Conservation (phyloP, 768 basidiomycete species). For the Hemileccinum rubropunctum region DNA sequence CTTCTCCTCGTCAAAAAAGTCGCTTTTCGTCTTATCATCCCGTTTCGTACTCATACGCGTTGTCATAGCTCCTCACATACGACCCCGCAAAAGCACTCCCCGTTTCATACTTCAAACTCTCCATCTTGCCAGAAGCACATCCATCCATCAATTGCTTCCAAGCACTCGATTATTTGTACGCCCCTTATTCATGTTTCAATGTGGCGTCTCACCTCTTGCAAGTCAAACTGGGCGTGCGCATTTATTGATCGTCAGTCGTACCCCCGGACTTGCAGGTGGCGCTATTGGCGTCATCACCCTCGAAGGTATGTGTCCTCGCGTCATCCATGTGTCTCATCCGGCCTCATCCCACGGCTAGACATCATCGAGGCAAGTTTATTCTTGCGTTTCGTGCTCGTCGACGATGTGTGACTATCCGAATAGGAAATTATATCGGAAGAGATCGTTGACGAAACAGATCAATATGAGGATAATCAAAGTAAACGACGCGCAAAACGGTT, state of each 20-base stretch:
- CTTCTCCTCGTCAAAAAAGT: conserved; percentile 84
- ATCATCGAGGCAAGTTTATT: conserved; percentile 57
- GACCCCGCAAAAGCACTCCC: conserved; percentile 79
- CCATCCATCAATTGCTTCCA: conserved; percentile 93
- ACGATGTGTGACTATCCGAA: conserved; percentile 10
- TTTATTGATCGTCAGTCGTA: conserved; percentile 78
- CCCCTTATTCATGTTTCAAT: background rate
- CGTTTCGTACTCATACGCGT: background rate
- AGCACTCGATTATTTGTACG: conserved; percentile 88
- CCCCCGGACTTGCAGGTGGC: conserved; percentile 80
- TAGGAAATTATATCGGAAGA: conserved; percentile 95
- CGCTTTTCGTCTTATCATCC: background rate
- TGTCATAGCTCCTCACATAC: conserved; percentile 72
- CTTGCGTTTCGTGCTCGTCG: background rate
- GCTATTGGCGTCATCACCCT: conserved; percentile 90
- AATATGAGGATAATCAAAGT: conserved; percentile 82
- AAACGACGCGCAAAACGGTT: conserved; percentile 70
- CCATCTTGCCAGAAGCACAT: conserved; percentile 85
- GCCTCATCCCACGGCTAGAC: conserved; percentile 39
- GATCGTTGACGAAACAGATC: conserved; percentile 93
- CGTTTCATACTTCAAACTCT: conserved; percentile 72
- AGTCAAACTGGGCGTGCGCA: conserved; percentile 96
- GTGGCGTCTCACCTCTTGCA: conserved; percentile 25
- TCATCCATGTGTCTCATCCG: background rate
- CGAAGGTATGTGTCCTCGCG: conserved; percentile 52